Base-by-base conservation (phyloP, 176 grass and related monocot genomes). In the Ananas comosus region DNA sequence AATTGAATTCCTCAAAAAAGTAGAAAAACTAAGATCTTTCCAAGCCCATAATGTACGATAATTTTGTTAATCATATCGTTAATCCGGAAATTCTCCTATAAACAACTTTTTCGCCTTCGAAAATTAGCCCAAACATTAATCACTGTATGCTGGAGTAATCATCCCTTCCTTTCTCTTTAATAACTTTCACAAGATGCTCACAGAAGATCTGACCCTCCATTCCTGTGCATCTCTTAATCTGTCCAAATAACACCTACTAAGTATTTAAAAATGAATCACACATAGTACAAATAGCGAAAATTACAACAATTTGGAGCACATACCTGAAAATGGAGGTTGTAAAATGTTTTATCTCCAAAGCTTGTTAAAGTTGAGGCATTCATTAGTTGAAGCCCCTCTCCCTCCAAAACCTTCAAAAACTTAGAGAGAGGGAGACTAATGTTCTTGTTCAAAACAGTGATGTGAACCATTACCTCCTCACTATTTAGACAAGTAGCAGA, bases 301-400 rank as follows among this genome's bases (percentile, higher is more conserved):
- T 16, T 16, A 61, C 2, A 22, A 18, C 8, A 21, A 61, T 21
- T n/a, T 61, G 17, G 2, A 22, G 49, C 9, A 57, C 53, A 70
- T 85, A 96, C 91, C 91, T 96, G 84, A 67, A 91, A 73, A 80
- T 96, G 91, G 51, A 96, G 82, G 68, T 72, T 88, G 25, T 90
- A 96, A 71, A 96, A 88, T 21, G 56, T 83, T 71, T 51, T 91
- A 57, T 85, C 78, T 50, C 74, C 87, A 49, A 69, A 70, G 11
- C 59, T 56, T 12, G 84, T 74, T 48, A 57, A 71, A 27, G 81
- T 83, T 8, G 91, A 96, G 29, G 91, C 83, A 52, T 81, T 85
- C 50, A 88, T 54, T 14, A 96, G 64, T 23, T 71, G 68, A 64
- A 88, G 74, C 12, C 91, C 91, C 83, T 96, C 79, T 25, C 89